A percentile compares a stretch with the other conserved stretches of the same genome.
Evolutionary conservation across 495 filamentous ascomycete species (phyloP).

Genomic region (Sporormia fimetaria): DNA sequence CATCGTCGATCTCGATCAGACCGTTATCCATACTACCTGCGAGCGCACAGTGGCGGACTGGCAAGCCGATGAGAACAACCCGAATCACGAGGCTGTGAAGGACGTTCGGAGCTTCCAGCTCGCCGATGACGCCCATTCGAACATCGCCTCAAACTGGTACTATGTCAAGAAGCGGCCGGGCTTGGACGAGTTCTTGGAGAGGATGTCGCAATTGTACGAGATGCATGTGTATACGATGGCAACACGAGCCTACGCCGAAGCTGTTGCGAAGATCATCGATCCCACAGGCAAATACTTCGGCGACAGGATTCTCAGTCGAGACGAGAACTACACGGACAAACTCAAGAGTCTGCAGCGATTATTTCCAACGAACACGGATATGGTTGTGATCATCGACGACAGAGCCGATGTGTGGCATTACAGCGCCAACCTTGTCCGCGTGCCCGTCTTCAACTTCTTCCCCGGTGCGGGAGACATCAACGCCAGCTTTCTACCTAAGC

Average conservation of each 20-base stretch:
- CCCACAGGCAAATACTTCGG: slow-evolving; percentile 83
- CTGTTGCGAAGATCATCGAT: slow-evolving; percentile 88
- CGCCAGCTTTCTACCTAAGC: slow-evolving; percentile 88
- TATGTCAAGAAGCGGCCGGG: slow-evolving; percentile 98
- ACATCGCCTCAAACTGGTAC: slow-evolving; percentile 67
- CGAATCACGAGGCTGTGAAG: slow-evolving; percentile 83
- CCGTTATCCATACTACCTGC: slow-evolving; percentile 95
- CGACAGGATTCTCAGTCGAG: slow-evolving; percentile 85
- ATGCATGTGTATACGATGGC: slow-evolving; percentile 99
- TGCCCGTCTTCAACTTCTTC: slow-evolving; percentile 92
- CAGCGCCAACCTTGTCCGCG: slow-evolving; percentile 87
- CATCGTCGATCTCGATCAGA: slow-evolving; percentile 96
- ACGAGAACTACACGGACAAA: slow-evolving; percentile 87
- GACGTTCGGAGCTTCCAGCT: slow-evolving; percentile 81
- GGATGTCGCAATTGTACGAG: slow-evolving; percentile 74
- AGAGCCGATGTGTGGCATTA: slow-evolving; percentile 97
- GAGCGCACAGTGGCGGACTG: slow-evolving; percentile 94
- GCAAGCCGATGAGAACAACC: slow-evolving; percentile 76
- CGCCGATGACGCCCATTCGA: slow-evolving; percentile 65
- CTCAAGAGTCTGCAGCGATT: slow-evolving; percentile 82
- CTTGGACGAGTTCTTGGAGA: slow-evolving; percentile 68
- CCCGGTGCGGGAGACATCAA: slow-evolving; percentile 98
- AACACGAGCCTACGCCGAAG: slow-evolving; percentile 82
- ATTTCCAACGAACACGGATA: slow-evolving; percentile 95
- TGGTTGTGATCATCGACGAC: slow-evolving; percentile 99